These are phyloP conservation scores for Talaromyces marneffei DNA, from an alignment of 2,329 filamentous ascomycete species.

Conservation along the genomic window DNA sequence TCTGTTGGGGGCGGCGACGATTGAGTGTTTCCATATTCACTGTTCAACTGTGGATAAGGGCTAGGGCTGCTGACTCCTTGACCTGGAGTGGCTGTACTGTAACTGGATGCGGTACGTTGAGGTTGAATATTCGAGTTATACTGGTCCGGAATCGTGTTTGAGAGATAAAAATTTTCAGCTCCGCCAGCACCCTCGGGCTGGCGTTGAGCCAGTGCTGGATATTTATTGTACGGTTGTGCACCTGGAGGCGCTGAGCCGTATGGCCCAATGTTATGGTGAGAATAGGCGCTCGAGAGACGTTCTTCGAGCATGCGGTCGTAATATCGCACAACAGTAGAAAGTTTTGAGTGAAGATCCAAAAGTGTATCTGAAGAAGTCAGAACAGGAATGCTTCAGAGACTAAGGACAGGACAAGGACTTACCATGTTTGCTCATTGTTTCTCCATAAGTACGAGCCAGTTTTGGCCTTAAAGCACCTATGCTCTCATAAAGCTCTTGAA, in stretches of 20 bases:
- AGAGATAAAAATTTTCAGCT: slow-evolving; percentile 77
- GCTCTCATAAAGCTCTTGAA: slow-evolving; percentile 95
- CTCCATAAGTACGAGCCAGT: slow-evolving; percentile 88
- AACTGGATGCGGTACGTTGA: slow-evolving; percentile 22
- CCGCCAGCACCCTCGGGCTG: slow-evolving; percentile 46
- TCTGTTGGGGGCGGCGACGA: slow-evolving; percentile 20
- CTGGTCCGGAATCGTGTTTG: slow-evolving; percentile 49
- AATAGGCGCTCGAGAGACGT: slow-evolving; percentile 84
- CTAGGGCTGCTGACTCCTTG: slow-evolving; percentile 18
- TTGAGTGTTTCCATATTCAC: slow-evolving; percentile 15
- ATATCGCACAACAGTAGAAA: slow-evolving; percentile 92
- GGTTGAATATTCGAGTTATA: slow-evolving; percentile 47
- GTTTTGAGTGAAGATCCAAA: slow-evolving; percentile 86
- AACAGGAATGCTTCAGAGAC: neutral
- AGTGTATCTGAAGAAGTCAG: slow-evolving; percentile 59
- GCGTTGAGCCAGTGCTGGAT: slow-evolving; percentile 62
- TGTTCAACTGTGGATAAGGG: slow-evolving; percentile 18
- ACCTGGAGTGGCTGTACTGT: slow-evolving; percentile 13
- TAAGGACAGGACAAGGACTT: slow-evolving; percentile 28
- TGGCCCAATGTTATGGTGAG: slow-evolving; percentile 65
- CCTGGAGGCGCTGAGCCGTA: slow-evolving; percentile 48
- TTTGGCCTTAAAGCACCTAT: slow-evolving; percentile 92
- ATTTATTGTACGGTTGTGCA: slow-evolving; percentile 54
- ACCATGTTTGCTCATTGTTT: slow-evolving; percentile 99
- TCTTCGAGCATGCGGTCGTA: slow-evolving; percentile 99